These are phyloP conservation scores for Malania oleifera DNA, from an alignment of 164 flowering plant species.

Conservation along the genomic window DNA sequence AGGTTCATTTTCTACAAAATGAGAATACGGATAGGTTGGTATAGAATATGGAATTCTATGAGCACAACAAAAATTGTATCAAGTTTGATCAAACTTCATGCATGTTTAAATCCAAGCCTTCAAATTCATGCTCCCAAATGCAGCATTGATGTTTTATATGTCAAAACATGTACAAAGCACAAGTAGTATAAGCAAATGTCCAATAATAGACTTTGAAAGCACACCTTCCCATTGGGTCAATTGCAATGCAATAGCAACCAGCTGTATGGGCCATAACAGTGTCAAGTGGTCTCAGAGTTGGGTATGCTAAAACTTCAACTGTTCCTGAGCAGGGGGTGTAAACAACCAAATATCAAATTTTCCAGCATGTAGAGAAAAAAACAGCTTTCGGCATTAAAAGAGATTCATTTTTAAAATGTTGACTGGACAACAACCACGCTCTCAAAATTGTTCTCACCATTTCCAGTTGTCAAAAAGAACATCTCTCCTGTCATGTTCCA, in stretches of 20 bases:
- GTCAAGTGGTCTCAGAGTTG: conserved; percentile 72
- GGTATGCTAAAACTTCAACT: conserved; percentile 89
- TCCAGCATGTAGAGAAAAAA: not conserved
- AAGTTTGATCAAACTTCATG: too few relatives aligned
- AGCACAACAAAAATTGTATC: too few relatives aligned
- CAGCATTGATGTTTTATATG: not conserved
- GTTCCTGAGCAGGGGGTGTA: conserved; percentile 48
- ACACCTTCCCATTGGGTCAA: conserved; percentile 92
- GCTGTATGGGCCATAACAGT: conserved; percentile 97
- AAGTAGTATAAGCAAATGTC: not conserved
- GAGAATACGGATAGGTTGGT: too few relatives aligned
- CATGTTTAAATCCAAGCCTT: too few relatives aligned
- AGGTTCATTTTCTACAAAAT: too few relatives aligned
- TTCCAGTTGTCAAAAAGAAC: conserved; percentile 92
- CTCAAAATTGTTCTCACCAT: conserved; percentile 46
- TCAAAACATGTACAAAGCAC: too few relatives aligned
- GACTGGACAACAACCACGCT: not conserved
- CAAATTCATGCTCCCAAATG: not conserved
- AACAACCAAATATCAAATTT: not conserved
- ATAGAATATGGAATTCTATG: too few relatives aligned
- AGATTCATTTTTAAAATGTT: not conserved
- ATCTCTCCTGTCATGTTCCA: conserved; percentile 90
- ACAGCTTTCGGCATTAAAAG: not conserved
- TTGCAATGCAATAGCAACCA: conserved; percentile 98
- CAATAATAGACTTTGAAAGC: conserved; percentile 1